A percentile compares a stretch with the other conserved stretches of the same genome.
Evolutionary conservation across 345 rosid genomes (phyloP).

Genomic region (Euphorbia tirucalli): DNA sequence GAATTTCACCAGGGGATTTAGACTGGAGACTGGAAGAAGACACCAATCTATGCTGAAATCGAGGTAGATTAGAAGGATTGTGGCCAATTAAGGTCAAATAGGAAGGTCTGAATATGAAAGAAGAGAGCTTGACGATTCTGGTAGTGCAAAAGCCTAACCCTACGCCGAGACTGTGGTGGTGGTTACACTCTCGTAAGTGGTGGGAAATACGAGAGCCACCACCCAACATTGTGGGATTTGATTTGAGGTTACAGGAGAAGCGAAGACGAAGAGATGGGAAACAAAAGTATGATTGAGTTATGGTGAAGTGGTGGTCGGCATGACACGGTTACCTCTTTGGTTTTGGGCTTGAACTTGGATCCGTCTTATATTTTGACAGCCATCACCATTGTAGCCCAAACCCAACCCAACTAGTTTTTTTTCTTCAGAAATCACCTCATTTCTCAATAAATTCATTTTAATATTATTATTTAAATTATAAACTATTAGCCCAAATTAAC

Average conservation of each 20-base stretch:
- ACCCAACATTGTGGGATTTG: constrained; percentile 40
- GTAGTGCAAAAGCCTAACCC: constrained; percentile 50
- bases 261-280: background rate
- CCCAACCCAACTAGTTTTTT: too few species aligned
- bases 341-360: too few species aligned
- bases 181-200: constrained; percentile 48
- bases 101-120: constrained; percentile 42
- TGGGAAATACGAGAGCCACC: constrained; percentile 70
- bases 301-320: background rate
- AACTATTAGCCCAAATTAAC: too few species aligned
- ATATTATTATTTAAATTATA: too few species aligned
- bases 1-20: constrained; percentile 46
- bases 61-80: constrained; percentile 8
- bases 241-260: too few species aligned
- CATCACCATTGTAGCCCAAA: background rate
- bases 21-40: constrained; percentile 38
- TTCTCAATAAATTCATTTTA: too few species aligned
- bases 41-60: constrained; percentile 35
- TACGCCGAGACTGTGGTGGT: constrained; percentile 23
- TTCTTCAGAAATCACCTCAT: too few species aligned
- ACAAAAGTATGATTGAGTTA: too few species aligned
- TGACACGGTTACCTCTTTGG: background rate
- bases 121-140: constrained; percentile 49
- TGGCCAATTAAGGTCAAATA: constrained; percentile 18
- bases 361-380: too few species aligned